Evolutionary conservation across 805 yeast species (phyloP).

Genomic region (Saturnispora silvae): DNA sequence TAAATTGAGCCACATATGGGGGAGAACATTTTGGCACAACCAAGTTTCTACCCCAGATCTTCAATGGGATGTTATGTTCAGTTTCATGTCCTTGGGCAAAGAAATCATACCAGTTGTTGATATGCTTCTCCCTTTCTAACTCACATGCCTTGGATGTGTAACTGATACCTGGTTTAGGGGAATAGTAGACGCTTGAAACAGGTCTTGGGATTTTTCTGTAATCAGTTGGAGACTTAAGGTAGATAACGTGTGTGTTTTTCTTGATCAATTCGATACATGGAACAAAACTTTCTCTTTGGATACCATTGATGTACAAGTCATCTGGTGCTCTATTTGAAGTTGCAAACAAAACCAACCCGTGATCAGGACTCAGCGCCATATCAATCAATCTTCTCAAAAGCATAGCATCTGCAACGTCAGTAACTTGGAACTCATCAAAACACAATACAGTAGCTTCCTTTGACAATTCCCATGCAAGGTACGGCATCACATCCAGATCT

Average conservation of each 20-base stretch:
- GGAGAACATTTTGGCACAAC: constrained; percentile 67
- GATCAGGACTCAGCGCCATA: constrained; percentile 55
- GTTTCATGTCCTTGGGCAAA: constrained; percentile 53
- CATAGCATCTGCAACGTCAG: constrained; percentile 99
- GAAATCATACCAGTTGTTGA: constrained; percentile 67
- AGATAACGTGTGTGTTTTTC: constrained; percentile 61
- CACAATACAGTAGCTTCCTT: constrained; percentile 68
- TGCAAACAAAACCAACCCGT: constrained; percentile 82
- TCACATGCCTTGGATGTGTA: constrained; percentile 41
- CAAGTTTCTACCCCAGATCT: constrained; percentile 85
- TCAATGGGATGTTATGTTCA: constrained; percentile 28
- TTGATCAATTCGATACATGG: constrained; percentile 85
- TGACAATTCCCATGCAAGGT: constrained; percentile 76
- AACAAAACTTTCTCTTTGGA: constrained; percentile 82
- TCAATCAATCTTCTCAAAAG: constrained; percentile 66
- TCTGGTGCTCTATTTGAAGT: constrained; percentile 95
- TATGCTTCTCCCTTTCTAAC: constrained; percentile 47
- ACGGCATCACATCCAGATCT: constrained; percentile 75
- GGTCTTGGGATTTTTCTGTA: constrained; percentile 86
- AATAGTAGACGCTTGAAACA: constrained; percentile 63
- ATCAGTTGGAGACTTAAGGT: constrained; percentile 84
- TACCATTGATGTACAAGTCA: constrained; percentile 86
- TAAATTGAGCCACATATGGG: constrained; percentile 78
- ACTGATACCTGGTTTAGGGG: constrained; percentile 54
- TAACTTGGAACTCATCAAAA: constrained; percentile 95